These are phyloP conservation scores for Paramecium primaurelia DNA, from an alignment of 73 alveolate species.

Conservation along the genomic window DNA sequence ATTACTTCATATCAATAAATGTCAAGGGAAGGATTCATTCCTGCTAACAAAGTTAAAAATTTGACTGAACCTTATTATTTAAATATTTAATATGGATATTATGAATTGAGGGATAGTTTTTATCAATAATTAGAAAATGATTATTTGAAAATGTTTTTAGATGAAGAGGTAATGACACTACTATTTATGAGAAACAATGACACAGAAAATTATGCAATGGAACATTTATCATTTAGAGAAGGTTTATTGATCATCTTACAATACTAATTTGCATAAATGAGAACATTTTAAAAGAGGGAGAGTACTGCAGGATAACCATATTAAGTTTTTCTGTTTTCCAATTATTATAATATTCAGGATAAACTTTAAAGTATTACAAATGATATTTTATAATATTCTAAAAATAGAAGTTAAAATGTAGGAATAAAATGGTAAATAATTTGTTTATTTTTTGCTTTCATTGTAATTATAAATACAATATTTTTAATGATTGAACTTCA, in stretches of 20 bases:
- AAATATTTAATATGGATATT: not conserved
- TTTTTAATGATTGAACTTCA: not conserved
- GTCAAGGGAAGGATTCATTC: not conserved
- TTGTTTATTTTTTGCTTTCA: not conserved
- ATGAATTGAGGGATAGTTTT: not conserved
- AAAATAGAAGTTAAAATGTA: not conserved
- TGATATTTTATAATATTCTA: not conserved
- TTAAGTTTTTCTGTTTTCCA: not conserved
- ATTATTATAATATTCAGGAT: not conserved
- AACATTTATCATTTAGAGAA: not conserved
- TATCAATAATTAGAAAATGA: not conserved
- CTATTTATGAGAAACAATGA: not conserved
- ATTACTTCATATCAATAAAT: conserved; percentile 1
- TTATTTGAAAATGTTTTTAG: not conserved
- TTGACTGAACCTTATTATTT: not conserved
- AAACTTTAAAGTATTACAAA: not conserved
- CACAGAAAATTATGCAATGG: not conserved
- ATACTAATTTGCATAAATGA: not conserved
- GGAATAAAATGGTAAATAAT: not conserved
- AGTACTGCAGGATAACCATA: not conserved
- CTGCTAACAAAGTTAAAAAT: not conserved
- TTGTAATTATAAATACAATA: not conserved
- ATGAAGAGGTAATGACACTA: not conserved
- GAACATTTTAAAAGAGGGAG: not conserved
- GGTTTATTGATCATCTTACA: not conserved